Percentiles rank a stretch among this genome's conserved stretches.
Conservation (phyloP, 1,139 yeast genomes). For the Yamadazyma taylorii region DNA sequence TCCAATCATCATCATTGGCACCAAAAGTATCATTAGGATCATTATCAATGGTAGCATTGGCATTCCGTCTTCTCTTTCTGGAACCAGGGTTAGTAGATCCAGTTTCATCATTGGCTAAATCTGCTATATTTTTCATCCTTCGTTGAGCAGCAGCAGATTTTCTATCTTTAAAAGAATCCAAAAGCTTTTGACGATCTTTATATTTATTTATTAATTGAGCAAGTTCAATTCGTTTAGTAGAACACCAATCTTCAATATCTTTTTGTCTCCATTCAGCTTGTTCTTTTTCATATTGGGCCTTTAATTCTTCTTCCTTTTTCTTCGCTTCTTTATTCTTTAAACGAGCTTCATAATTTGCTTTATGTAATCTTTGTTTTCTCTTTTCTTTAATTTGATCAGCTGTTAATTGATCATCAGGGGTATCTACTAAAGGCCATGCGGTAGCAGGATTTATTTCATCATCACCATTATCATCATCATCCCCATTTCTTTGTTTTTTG, state of each 20-base stretch:
- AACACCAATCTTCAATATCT: conserved; percentile 80
- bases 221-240: conserved; percentile 63
- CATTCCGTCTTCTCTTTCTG: conserved; percentile 53
- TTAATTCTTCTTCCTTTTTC: conserved; percentile 50
- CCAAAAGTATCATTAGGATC: conserved; percentile 96
- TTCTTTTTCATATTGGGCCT: conserved; percentile 52
- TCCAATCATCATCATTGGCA: conserved; percentile 96
- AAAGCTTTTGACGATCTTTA: conserved; percentile 67
- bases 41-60: conserved; percentile 70
- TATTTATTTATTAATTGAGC: conserved; percentile 55
- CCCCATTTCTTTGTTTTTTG: conserved; percentile 67
- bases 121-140: conserved; percentile 89
- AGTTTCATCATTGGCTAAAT: conserved; percentile 73
- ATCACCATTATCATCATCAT: conserved; percentile 39
- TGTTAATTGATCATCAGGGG: conserved; percentile 78
- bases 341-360: conserved; percentile 88
- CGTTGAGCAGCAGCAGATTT: conserved; percentile 90
- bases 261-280: conserved; percentile 77
- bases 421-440: conserved; percentile 75
- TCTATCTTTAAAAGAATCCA: conserved; percentile 81
- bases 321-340: conserved; percentile 81
- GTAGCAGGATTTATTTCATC: conserved; percentile 52
- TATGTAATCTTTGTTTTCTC: conserved; percentile 75
- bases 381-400: conserved; percentile 87
- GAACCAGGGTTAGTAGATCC: conserved; percentile 40